Percentiles rank a stretch among this genome's conserved stretches.
Evolutionary conservation across 169 alveolate genomes (phyloP).

Genomic region (Toxoplasma gondii): DNA sequence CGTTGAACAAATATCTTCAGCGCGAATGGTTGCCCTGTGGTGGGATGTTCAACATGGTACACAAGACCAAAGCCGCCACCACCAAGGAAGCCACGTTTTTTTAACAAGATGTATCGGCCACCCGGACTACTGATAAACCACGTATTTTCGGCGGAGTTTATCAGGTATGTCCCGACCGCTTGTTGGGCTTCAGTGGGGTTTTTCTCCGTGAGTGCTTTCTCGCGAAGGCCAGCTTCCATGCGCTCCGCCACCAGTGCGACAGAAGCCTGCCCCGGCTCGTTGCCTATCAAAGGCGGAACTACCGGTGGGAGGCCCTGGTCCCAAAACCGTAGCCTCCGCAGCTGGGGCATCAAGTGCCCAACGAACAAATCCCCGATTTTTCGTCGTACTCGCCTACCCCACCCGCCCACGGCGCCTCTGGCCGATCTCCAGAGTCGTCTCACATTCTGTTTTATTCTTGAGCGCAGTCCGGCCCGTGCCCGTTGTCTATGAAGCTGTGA

Average conservation of each 20-base stretch:
- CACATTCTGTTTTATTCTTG: no score
- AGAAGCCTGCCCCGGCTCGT: background rate
- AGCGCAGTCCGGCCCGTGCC: no score
- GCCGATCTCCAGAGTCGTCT: background rate
- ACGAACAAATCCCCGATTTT: background rate
- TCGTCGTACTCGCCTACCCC: background rate
- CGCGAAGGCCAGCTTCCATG: background rate
- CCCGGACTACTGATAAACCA: background rate
- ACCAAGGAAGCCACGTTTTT: background rate
- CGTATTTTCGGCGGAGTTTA: background rate
- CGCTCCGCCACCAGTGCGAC: background rate
- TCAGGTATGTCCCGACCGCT: background rate
- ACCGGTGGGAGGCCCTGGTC: background rate
- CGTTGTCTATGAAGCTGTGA: no score
- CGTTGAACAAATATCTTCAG: background rate
- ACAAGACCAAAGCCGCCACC: background rate
- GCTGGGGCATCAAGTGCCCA: background rate
- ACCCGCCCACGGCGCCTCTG: background rate
- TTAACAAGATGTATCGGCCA: background rate
- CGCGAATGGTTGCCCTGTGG: background rate
- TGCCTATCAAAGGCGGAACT: constrained; percentile 1
- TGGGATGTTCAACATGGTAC: constrained; percentile 10
- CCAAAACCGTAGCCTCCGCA: background rate
- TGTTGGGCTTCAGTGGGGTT: background rate
- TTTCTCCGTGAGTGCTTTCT: background rate